Conservation (phyloP, 345 rosid species). For the Citropsis articulata region DNA sequence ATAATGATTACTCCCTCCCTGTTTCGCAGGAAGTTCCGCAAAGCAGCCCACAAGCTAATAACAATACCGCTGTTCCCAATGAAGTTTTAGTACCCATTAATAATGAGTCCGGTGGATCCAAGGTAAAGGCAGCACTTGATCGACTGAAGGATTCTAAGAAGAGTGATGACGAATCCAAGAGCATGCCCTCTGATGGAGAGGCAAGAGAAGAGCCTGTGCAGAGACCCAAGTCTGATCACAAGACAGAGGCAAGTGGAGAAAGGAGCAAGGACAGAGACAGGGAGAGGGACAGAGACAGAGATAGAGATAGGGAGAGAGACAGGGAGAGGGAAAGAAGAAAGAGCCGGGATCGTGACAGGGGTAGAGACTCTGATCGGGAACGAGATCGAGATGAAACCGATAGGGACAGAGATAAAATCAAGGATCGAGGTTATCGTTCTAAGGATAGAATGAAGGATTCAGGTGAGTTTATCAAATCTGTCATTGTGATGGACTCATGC, state of each 20-base stretch:
- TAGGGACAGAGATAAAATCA: slow-evolving; percentile 63
- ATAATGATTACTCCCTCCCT: not conserved
- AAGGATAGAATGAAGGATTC: slow-evolving; percentile 75
- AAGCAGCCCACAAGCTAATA: slow-evolving; percentile 37
- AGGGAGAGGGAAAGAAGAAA: slow-evolving; percentile 62
- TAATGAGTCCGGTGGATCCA: slow-evolving; percentile 49
- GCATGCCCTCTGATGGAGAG: slow-evolving; percentile 38
- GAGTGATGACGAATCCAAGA: slow-evolving; percentile 58
- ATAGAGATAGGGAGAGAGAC: slow-evolving; percentile 42
- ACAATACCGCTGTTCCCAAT: slow-evolving; percentile 37
- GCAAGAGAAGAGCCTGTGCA: slow-evolving; percentile 43
- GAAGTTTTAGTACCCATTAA: slow-evolving; percentile 30
- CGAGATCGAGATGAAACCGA: slow-evolving; percentile 59
- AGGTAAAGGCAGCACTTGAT: slow-evolving; percentile 40
- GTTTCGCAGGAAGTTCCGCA: slow-evolving; percentile 50
- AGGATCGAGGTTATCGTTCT: slow-evolving; percentile 64
- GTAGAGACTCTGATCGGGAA: slow-evolving; percentile 77
- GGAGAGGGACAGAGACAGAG: slow-evolving; percentile 36
- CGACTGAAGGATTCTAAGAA: slow-evolving; percentile 60
- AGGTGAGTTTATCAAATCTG: slow-evolving; percentile 29
- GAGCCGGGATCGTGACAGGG: slow-evolving; percentile 56
- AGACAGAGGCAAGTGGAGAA: slow-evolving; percentile 47
- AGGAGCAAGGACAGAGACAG: slow-evolving; percentile 72
- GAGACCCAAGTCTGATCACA: slow-evolving; percentile 51
- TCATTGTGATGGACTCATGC: not conserved